These are phyloP conservation scores for Entomortierella parvispora DNA, from an alignment of 192 early-diverging fungal species.

Conservation along the genomic window DNA sequence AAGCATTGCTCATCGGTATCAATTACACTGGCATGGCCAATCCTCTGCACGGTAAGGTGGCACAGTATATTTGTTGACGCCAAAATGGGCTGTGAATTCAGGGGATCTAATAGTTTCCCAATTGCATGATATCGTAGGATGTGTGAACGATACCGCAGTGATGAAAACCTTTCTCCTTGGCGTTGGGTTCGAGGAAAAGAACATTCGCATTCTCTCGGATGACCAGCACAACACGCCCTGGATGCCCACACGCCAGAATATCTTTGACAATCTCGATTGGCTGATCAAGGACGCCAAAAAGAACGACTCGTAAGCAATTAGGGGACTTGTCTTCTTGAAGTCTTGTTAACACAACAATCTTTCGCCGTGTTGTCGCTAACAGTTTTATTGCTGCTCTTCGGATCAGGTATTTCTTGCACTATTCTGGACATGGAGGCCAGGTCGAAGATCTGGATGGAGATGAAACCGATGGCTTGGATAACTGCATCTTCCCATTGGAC, in stretches of 20 bases:
- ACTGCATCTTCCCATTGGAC: conserved; percentile 55
- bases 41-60: conserved; percentile 31
- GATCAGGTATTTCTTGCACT: conserved; percentile 55
- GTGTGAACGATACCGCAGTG: conserved; percentile 46
- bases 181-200: conserved; percentile 33
- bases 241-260: conserved; percentile 60
- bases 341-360: not conserved
- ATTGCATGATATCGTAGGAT: conserved; percentile 45
- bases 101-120: too few relatives aligned
- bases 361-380: not conserved
- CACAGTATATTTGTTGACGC: not conserved
- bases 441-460: conserved; percentile 51
- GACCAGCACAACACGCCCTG: conserved; percentile 47
- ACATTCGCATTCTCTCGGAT: conserved; percentile 56
- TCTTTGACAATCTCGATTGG: conserved; percentile 60
- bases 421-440: conserved; percentile 51
- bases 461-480: conserved; percentile 47
- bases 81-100: too few relatives aligned
- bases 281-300: conserved; percentile 58
- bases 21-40: conserved; percentile 46
- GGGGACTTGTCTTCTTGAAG: conserved; percentile 1
- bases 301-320: conserved; percentile 59
- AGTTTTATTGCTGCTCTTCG: too few relatives aligned
- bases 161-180: conserved; percentile 50
- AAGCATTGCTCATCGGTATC: conserved; percentile 54